A percentile compares a stretch with the other conserved stretches of the same genome.
These are phyloP conservation scores for Botrytis fragariae DNA, from an alignment of 2,329 filamentous ascomycete genomes.

Conservation along the genomic window DNA sequence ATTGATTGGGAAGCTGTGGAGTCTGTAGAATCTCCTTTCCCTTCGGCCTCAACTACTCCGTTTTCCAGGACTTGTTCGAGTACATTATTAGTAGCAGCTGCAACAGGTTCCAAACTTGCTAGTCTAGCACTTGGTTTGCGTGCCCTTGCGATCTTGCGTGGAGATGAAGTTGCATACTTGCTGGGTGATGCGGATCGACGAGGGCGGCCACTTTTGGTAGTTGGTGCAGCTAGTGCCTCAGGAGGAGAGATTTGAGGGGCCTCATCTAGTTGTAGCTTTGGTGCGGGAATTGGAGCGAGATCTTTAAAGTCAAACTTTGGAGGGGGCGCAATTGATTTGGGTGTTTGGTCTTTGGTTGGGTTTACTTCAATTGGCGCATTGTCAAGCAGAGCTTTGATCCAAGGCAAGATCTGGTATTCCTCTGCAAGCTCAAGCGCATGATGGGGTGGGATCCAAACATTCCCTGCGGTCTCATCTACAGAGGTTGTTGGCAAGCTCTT, in stretches of 20 bases:
- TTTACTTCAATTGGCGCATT: slow-evolving; percentile 68
- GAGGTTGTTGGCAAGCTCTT: slow-evolving; percentile 80
- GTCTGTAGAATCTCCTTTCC: slow-evolving; percentile 5
- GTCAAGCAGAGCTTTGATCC: slow-evolving; percentile 92
- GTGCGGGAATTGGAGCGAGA: neutral
- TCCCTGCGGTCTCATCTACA: slow-evolving; percentile 89
- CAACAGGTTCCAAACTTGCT: slow-evolving; percentile 44
- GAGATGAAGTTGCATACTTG: slow-evolving; percentile 53
- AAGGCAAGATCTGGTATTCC: slow-evolving; percentile 81
- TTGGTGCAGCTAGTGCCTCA: slow-evolving; percentile 35
- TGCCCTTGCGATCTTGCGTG: slow-evolving; percentile 38
- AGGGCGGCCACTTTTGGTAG: slow-evolving; percentile 43
- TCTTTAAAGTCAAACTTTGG: slow-evolving; percentile 56
- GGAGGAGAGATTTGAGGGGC: slow-evolving; percentile 13
- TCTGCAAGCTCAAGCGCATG: slow-evolving; percentile 78
- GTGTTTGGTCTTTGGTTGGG: slow-evolving; percentile 45
- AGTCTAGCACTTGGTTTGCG: slow-evolving; percentile 47
- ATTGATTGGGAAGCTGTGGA: neutral
- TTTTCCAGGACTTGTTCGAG: slow-evolving; percentile 49
- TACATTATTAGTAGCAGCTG: slow-evolving; percentile 43
- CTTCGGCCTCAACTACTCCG: slow-evolving; percentile 37
- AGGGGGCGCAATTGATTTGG: slow-evolving; percentile 75
- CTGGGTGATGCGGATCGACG: slow-evolving; percentile 58
- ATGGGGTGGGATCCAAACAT: slow-evolving; percentile 89
- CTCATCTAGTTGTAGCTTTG: neutral